Percentiles rank a stretch among this genome's conserved stretches.
Evolutionary conservation across 352 stramenopile genomes (phyloP).

Genomic region (Albugo laibachii): DNA sequence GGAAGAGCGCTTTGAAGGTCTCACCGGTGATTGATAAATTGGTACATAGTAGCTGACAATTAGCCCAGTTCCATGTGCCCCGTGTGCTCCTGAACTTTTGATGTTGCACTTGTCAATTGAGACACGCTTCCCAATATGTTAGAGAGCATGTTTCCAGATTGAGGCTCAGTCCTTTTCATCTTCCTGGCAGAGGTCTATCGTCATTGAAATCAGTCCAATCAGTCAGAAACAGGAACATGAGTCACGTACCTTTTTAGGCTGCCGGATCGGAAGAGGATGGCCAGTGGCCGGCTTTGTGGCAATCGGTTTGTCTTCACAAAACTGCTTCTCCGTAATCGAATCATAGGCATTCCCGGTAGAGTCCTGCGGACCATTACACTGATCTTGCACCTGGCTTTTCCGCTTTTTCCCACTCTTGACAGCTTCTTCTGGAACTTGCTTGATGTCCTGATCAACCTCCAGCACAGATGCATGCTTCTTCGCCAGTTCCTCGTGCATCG

Average conservation of each 20-base stretch:
- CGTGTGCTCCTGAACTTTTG: slow-evolving; percentile 16
- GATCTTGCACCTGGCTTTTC: background rate
- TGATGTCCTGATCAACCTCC: background rate
- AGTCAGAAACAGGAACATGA: slow-evolving; percentile 2
- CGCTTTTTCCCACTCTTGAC: background rate
- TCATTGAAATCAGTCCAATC: slow-evolving; percentile 4
- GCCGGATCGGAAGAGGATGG: too few relatives aligned
- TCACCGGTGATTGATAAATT: too few relatives aligned
- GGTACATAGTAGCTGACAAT: too few relatives aligned
- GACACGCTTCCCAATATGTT: slow-evolving; percentile 52
- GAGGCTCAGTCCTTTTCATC: background rate
- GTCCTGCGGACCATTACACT: background rate
- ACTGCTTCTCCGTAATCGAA: background rate
- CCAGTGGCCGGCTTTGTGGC: background rate
- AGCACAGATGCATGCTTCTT: background rate
- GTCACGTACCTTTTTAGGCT: too few relatives aligned
- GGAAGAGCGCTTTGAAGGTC: too few relatives aligned
- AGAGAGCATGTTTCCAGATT: slow-evolving; percentile 16
- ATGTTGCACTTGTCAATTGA: slow-evolving; percentile 38
- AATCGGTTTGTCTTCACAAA: background rate
- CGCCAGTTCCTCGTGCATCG: background rate
- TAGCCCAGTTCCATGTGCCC: too few relatives aligned
- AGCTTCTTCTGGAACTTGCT: background rate
- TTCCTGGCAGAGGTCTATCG: slow-evolving; percentile 5
- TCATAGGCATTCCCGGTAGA: background rate